A percentile compares a stretch with the other conserved stretches of the same genome.
These are phyloP conservation scores for Globisporangium splendens DNA, from an alignment of 352 stramenopile genomes.

Conservation along the genomic window DNA sequence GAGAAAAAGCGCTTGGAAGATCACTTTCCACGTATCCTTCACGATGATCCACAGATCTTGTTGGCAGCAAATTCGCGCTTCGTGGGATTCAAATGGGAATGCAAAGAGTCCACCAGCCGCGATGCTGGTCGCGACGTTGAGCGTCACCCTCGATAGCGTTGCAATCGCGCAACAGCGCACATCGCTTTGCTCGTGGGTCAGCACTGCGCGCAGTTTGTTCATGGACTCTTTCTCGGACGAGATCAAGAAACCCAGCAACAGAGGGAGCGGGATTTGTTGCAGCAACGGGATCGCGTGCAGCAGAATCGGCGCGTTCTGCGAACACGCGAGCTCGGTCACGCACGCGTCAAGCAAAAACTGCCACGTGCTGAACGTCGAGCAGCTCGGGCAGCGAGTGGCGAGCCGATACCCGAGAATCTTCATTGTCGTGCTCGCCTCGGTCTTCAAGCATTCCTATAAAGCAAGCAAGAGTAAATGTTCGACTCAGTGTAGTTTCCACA, in stretches of 20 bases:
- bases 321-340: slow-evolving; percentile 64
- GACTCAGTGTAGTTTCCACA: too few species aligned
- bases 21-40: slow-evolving; percentile 78
- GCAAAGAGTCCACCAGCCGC: slow-evolving; percentile 52
- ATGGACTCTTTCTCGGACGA: slow-evolving; percentile 67
- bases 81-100: slow-evolving; percentile 83
- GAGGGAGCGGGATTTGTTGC: slow-evolving; percentile 45
- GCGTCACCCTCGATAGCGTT: slow-evolving; percentile 47
- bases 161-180: slow-evolving; percentile 59
- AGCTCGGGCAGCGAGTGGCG: slow-evolving; percentile 42
- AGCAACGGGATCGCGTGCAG: slow-evolving; percentile 50
- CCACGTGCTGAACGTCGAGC: slow-evolving; percentile 60
- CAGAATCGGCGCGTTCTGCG: slow-evolving; percentile 53
- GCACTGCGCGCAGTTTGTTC: slow-evolving; percentile 66
- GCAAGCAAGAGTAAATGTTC: background rate
- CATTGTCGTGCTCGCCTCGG: slow-evolving; percentile 48
- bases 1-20: slow-evolving; percentile 59
- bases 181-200: slow-evolving; percentile 65
- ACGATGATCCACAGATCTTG: slow-evolving; percentile 78
- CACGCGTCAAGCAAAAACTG: slow-evolving; percentile 56
- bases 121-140: slow-evolving; percentile 40
- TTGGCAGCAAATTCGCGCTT: slow-evolving; percentile 74
- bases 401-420: slow-evolving; percentile 78
- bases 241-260: slow-evolving; percentile 63
- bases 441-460: slow-evolving; percentile 57